Conservation (phyloP, 73 alveolate species). For the Vitrella brassicaformis region DNA sequence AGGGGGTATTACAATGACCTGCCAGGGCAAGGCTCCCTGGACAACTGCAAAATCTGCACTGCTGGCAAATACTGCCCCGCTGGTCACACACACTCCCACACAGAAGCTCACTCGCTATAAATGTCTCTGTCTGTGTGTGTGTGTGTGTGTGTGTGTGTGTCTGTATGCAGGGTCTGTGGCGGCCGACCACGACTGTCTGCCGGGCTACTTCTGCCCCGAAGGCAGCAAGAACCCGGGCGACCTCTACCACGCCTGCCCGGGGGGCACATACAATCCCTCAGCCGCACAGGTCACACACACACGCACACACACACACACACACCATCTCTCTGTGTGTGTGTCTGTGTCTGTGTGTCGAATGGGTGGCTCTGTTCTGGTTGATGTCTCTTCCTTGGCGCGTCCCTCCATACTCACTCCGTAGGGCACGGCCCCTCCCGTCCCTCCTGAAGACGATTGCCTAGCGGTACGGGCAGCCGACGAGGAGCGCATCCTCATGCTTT, state of each 20-base stretch:
- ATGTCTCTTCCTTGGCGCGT: too few species aligned
- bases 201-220: slow-evolving; percentile 30
- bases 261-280: slow-evolving; percentile 44
- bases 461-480: too few species aligned
- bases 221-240: slow-evolving; percentile 40
- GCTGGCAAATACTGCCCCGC: slow-evolving; percentile 37
- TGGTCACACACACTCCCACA: too few species aligned
- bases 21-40: slow-evolving; percentile 23
- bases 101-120: too few species aligned
- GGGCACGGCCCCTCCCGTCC: too few species aligned
- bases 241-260: slow-evolving; percentile 49
- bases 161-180: slow-evolving; percentile 14
- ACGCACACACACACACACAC: not conserved
- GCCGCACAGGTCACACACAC: not conserved
- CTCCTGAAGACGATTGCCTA: too few species aligned
- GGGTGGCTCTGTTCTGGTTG: too few species aligned
- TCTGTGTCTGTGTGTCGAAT: too few species aligned
- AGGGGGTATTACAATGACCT: slow-evolving; percentile 38
- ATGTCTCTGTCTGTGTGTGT: slow-evolving; percentile 1
- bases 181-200: slow-evolving; percentile 18
- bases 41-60: slow-evolving; percentile 22
- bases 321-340: too few species aligned
- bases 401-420: too few species aligned
- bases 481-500: too few species aligned
- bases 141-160: slow-evolving; percentile 28